phyloP scores from a whole-genome alignment of 2,329 filamentous ascomycete species.

The Colletotrichum cereale region DNA sequence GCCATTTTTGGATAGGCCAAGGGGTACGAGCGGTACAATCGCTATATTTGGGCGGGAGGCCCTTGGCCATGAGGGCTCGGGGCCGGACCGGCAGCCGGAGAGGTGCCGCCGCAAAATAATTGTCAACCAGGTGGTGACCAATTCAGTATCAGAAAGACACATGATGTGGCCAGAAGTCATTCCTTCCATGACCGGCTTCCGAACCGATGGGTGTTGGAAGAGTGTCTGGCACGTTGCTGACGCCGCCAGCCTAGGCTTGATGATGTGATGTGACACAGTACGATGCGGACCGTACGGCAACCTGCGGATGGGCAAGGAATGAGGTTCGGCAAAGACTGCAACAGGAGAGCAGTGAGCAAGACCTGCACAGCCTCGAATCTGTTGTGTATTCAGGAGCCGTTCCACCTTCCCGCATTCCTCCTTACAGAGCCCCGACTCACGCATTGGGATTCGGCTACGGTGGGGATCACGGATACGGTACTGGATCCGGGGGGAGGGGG shows the following conservation, averaged over 20 bases:
- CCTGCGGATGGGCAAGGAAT: slow-evolving; percentile 9
- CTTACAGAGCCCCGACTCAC: background rate
- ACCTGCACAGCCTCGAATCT: slow-evolving; percentile 30
- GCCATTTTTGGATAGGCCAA: slow-evolving; percentile 2
- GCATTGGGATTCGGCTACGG: background rate
- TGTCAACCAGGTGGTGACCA: background rate
- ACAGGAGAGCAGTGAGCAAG: slow-evolving; percentile 8
- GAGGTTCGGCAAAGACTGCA: background rate
- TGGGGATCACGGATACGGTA: slow-evolving; percentile 2
- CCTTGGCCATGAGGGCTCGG: slow-evolving; percentile 8
- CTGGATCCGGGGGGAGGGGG: slow-evolving; percentile 12
- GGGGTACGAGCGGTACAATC: slow-evolving; percentile 6
- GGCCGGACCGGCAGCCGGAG: slow-evolving; percentile 8
- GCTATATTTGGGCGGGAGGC: slow-evolving; percentile 1
- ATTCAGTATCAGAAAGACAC: background rate
- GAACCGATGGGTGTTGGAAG: background rate
- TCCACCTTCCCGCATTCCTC: slow-evolving; percentile 26
- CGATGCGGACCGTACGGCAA: slow-evolving; percentile 11
- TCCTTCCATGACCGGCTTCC: background rate
- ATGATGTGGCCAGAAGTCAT: slow-evolving; percentile 1
- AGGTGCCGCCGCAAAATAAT: background rate
- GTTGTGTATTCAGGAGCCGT: slow-evolving; percentile 24
- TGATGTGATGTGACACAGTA: slow-evolving; percentile 7
- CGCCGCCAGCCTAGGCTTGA: background rate
- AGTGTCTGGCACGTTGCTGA: slow-evolving; percentile 11